phyloP scores from a whole-genome alignment of 192 early-diverging fungal genomes.

The Phycomyces blakesleeanus region DNA sequence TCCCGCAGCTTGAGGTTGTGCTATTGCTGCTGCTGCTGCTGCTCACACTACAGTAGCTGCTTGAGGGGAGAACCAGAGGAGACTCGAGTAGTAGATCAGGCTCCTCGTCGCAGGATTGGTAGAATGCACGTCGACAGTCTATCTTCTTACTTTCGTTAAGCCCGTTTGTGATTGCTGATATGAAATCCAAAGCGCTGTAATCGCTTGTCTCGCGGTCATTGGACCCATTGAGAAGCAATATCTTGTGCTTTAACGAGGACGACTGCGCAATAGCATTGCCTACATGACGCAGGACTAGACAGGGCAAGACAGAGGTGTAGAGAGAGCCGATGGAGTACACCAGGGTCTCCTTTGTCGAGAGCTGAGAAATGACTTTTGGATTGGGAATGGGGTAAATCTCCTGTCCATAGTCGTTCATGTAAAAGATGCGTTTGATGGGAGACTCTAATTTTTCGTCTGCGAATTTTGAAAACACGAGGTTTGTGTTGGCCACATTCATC shows the following conservation, averaged over 20 bases:
- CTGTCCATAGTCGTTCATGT: constrained; percentile 67
- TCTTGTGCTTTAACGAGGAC: constrained; percentile 49
- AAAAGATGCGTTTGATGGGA: constrained; percentile 62
- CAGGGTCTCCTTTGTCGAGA: constrained; percentile 54
- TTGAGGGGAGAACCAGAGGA: neutral
- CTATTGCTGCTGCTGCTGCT: neutral
- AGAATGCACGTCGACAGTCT: constrained; percentile 34
- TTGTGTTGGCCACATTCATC: constrained; percentile 18
- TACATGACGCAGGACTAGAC: constrained; percentile 62
- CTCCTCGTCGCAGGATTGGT: constrained; percentile 18
- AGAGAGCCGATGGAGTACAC: constrained; percentile 73
- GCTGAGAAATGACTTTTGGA: constrained; percentile 46
- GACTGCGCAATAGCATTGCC: constrained; percentile 61
- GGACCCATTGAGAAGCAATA: constrained; percentile 69
- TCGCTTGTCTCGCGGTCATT: constrained; percentile 68
- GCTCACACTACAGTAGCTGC: neutral
- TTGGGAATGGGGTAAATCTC: constrained; percentile 67
- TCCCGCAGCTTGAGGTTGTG: neutral
- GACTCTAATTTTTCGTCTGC: constrained; percentile 38
- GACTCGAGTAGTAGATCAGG: neutral
- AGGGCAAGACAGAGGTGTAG: constrained; percentile 73
- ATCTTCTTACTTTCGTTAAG: constrained; percentile 48
- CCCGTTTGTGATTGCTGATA: constrained; percentile 58
- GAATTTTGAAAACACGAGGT: constrained; percentile 56
- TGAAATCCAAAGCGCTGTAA: constrained; percentile 70